Conservation (phyloP, 495 filamentous ascomycete genomes). For the Gamarada debralockiae region DNA sequence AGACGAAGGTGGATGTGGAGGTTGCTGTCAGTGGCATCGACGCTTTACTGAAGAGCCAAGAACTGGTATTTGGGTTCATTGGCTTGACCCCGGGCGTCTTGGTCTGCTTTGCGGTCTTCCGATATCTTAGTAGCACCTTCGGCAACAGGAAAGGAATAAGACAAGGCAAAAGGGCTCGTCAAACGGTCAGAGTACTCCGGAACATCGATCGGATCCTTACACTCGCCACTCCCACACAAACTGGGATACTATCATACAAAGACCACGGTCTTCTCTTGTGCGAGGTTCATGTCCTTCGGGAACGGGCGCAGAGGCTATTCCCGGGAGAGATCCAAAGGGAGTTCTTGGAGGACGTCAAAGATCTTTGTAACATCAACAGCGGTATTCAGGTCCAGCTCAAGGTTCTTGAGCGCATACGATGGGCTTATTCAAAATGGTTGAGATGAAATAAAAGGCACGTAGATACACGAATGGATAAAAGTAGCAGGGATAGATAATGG, state of each 20-base stretch:
- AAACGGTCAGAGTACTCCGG: slow-evolving; percentile 68
- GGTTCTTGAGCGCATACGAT: slow-evolving; percentile 76
- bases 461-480: neutral
- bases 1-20: slow-evolving; percentile 98
- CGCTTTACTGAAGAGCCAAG: slow-evolving; percentile 86
- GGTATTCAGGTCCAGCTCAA: slow-evolving; percentile 70
- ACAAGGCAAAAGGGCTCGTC: slow-evolving; percentile 53
- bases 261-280: slow-evolving; percentile 87
- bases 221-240: slow-evolving; percentile 54
- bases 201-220: slow-evolving; percentile 83
- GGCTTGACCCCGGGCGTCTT: slow-evolving; percentile 87
- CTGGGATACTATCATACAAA: slow-evolving; percentile 71
- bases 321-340: slow-evolving; percentile 70
- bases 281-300: slow-evolving; percentile 76
- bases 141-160: slow-evolving; percentile 63
- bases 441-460: slow-evolving; percentile 7
- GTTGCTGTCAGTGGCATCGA: slow-evolving; percentile 94
- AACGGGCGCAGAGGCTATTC: slow-evolving; percentile 57
- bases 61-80: slow-evolving; percentile 95
- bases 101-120: slow-evolving; percentile 69
- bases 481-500: neutral
- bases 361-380: slow-evolving; percentile 70
- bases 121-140: slow-evolving; percentile 66
- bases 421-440: slow-evolving; percentile 83
- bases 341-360: slow-evolving; percentile 80